phyloP scores from a whole-genome alignment of 208 protist genomes.

The Balamuthia mandrillaris region DNA sequence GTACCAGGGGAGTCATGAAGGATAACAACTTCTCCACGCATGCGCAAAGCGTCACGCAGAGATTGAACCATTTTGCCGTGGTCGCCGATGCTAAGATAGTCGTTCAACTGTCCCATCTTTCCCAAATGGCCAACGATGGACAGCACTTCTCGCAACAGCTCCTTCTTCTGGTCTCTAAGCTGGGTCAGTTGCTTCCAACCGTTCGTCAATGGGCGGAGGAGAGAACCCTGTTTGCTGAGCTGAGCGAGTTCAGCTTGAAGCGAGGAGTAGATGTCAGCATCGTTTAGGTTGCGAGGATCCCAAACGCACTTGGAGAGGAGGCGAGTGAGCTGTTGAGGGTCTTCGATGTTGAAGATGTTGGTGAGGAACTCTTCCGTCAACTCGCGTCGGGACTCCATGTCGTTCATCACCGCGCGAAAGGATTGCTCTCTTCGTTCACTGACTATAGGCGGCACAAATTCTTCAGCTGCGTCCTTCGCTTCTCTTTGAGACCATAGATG shows the following conservation, averaged over 20 bases:
- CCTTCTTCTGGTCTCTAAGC: background rate
- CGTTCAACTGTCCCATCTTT: background rate
- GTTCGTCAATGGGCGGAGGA: too few relatives aligned
- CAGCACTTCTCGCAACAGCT: background rate
- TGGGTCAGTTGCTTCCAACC: background rate
- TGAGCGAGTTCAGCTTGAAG: background rate
- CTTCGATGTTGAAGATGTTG: slow-evolving; percentile 51
- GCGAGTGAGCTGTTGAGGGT: slow-evolving; percentile 24
- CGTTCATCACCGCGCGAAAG: slow-evolving; percentile 32
- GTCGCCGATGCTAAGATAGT: background rate
- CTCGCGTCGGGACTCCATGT: slow-evolving; percentile 10
- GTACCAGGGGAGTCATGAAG: background rate
- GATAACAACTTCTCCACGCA: background rate
- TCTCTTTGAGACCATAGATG: too few relatives aligned
- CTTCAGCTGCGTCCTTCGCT: too few relatives aligned
- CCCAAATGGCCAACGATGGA: background rate
- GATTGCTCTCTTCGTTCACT: slow-evolving; percentile 41
- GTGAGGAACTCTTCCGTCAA: slow-evolving; percentile 57
- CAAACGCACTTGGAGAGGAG: slow-evolving; percentile 32
- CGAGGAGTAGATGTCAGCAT: slow-evolving; percentile 48
- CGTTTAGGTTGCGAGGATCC: slow-evolving; percentile 31
- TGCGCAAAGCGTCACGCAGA: background rate
- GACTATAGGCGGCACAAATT: background rate
- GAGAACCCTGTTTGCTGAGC: too few relatives aligned
- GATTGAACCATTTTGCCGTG: slow-evolving; percentile 3